Evolutionary conservation across 2,329 filamentous ascomycete species (phyloP), one percentile per base, ranked within the genome.

Genomic region (Colletotrichum neosansevieriae): DNA sequence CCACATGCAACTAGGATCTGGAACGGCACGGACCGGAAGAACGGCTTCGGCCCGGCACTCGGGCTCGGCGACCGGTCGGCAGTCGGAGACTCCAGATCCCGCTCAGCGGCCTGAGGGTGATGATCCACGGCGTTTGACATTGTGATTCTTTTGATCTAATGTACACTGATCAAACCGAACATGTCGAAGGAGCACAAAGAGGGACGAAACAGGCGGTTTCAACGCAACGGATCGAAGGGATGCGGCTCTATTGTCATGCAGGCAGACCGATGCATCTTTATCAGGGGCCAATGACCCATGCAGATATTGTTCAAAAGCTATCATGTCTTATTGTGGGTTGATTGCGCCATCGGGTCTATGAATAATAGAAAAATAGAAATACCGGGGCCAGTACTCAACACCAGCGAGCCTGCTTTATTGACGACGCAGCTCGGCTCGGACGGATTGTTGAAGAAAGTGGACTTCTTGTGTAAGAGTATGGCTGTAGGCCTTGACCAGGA

Each of bases 251-350:
- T 15, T 32, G 29, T 29, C 47, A 50, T 13, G 24, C 47, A 15
- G 47, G 24, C 15, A n/a, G 21, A 15, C 32, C 17, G 15, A 21
- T 9, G 13, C 40, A 24, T 47, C 50, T 63, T 38, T 57, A 63
- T 47, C 5, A 24, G 24, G 17, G 7, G 13, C 38, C 15, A 6
- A 13, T n/a, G 12, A 6, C 13, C 10, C 24, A 10, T 29, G 21
- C n/a, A 77, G 13, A 71, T 10, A 51, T 36, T 40, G 40, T 24
- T 5, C 38, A 24, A 32, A 9, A 6, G 40, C 13, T 29, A 80
- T n/a, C 65, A 74, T 13, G 63, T 71, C 11, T 73, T 79, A 36
- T 73, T 76, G 36, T 49, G 75, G 11, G 73, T 75, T 7, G 80
- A 81, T 62, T 74, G 76, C 56, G 69, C 78, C 44, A 63, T 63